Base-by-base conservation (phyloP, 177 flowering plant genomes). In the Vitis hybrid region DNA sequence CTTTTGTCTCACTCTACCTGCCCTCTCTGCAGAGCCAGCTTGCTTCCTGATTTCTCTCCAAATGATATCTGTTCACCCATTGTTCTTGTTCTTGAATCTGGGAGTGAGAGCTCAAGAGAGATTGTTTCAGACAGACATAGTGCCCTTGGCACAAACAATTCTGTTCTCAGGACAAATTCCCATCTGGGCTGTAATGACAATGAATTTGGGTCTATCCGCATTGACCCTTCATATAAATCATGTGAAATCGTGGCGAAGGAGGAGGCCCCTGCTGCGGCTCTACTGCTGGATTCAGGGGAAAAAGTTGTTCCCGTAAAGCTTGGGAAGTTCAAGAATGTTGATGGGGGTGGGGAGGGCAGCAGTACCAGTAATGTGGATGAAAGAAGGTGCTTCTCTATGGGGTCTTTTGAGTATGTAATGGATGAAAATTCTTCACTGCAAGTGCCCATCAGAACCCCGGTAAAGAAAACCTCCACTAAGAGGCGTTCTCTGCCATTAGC, bases 1-100 rank as follows among this genome's bases (percentile, higher is more conserved):
- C 88, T 94, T 1, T 71, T 94, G 64, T 91, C 99, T n/a, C 98
- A 95, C 78, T 95, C 99, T 2, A 90, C 97, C 72, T 95, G 98
- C 79, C 99, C 99, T 56, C 84, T 95, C 30, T 95, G 99, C 73
- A 82, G 99, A 72, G 84, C 83, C 15, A 85, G 81, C 64, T 78
- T 95, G 80, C 73, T 89, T 30, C 82, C 86, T 66, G 96, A 89
- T 67, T 82, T 82, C 82, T 65, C 87, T 12, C 69, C 80, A 4
- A 75, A 66, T 69, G 65, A 55, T 56, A 62, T 70, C 52, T 78
- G 76, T 60, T 86, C 91, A 0, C 92, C 98, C 12, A 11, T 90
- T 52, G 88, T 91, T 30, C 77, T 83, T 70, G 93, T 93, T 77
- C 91, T 95, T 67, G 98, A 94, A 77, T 93, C 97, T 62, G 91